phyloP scores from a whole-genome alignment of 768 basidiomycete genomes.

The Guyanaporus albipodus region DNA sequence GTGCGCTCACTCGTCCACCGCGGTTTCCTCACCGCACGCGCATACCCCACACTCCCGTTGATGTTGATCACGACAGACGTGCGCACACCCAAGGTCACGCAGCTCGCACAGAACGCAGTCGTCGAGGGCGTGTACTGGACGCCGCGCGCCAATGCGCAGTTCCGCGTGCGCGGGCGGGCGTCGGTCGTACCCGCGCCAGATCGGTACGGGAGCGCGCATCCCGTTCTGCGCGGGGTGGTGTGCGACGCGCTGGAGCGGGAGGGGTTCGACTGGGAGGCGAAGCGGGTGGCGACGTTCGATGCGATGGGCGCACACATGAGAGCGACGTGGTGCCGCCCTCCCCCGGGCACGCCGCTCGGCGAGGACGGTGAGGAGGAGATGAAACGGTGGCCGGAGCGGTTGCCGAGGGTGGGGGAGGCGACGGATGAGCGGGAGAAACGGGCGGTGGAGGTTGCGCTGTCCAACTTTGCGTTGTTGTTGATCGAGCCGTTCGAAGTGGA shows the following conservation, averaged over 20 bases:
- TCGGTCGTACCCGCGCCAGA: slow-evolving; percentile 52
- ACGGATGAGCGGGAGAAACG: slow-evolving; percentile 42
- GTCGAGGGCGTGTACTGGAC: slow-evolving; percentile 78
- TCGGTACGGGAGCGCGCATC: slow-evolving; percentile 28
- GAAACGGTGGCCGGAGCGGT: slow-evolving; percentile 54
- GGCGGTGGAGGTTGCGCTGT: slow-evolving; percentile 50
- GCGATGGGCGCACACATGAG: slow-evolving; percentile 57
- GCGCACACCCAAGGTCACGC: slow-evolving; percentile 62
- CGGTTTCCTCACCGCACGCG: slow-evolving; percentile 44
- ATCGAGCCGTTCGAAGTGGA: slow-evolving; percentile 52
- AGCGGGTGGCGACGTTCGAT: slow-evolving; percentile 58
- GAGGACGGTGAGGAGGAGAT: slow-evolving; percentile 53
- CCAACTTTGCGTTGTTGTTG: slow-evolving; percentile 68
- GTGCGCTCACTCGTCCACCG: slow-evolving; percentile 68
- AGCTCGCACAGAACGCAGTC: not conserved
- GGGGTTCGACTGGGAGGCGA: slow-evolving; percentile 54
- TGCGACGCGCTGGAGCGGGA: slow-evolving; percentile 35
- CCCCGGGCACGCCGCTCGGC: slow-evolving; percentile 52
- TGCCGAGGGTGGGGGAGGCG: slow-evolving; percentile 48
- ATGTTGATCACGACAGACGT: slow-evolving; percentile 68
- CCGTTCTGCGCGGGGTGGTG: slow-evolving; percentile 20
- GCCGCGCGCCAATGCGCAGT: slow-evolving; percentile 63
- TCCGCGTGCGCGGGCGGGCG: slow-evolving; percentile 59
- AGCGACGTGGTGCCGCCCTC: slow-evolving; percentile 68
- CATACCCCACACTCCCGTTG: slow-evolving; percentile 49